phyloP scores from a whole-genome alignment of 2,329 filamentous ascomycete genomes.

The Aspergillus caelatus region DNA sequence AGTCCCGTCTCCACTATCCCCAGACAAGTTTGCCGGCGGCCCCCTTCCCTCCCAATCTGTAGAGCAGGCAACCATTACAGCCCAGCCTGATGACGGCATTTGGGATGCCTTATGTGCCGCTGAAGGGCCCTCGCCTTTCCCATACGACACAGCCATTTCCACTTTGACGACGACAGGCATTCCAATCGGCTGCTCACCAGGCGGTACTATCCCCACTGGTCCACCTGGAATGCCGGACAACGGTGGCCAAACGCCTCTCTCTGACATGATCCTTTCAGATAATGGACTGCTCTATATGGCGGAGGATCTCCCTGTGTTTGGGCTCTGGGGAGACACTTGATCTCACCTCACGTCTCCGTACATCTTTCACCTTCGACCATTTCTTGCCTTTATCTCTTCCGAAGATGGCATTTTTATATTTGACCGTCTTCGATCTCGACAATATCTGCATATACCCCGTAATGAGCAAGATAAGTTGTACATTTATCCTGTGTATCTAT shows the following conservation, averaged over 20 bases:
- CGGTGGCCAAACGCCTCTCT: conserved; percentile 33
- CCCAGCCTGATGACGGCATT: conserved; percentile 26
- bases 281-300: conserved; percentile 39
- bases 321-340: conserved; percentile 34
- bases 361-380: neutral
- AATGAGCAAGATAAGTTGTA: neutral
- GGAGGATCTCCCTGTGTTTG: conserved; percentile 36
- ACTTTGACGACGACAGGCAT: conserved; percentile 37
- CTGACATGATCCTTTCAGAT: conserved; percentile 35
- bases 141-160: conserved; percentile 36
- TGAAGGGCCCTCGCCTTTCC: conserved; percentile 21
- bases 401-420: neutral
- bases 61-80: conserved; percentile 10
- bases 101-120: conserved; percentile 34
- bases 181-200: conserved; percentile 36
- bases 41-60: conserved; percentile 20
- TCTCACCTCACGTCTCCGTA: neutral
- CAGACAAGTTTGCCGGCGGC: conserved; percentile 22
- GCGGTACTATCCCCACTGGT: conserved; percentile 28
- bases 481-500: neutral
- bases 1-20: conserved; percentile 28
- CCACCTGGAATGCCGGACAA: conserved; percentile 17
- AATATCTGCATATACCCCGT: neutral
- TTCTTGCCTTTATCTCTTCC: neutral
- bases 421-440: neutral